Conservation (phyloP, 2,329 filamentous ascomycete genomes). For the Didymella pinodella region DNA sequence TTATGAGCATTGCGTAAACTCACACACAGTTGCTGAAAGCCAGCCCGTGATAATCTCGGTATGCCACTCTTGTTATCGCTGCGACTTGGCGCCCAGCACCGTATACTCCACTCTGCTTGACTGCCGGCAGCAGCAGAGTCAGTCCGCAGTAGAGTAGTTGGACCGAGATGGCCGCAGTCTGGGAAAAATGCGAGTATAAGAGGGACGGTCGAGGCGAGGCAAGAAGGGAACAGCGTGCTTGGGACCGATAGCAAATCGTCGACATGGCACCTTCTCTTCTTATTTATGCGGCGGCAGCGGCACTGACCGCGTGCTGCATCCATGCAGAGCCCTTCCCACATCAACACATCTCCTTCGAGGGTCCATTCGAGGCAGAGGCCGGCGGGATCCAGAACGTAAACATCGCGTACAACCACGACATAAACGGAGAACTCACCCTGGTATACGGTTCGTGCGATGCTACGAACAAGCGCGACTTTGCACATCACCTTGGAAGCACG, state of each 20-base stretch:
- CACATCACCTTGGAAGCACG: conserved; percentile 31
- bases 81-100: conserved; percentile 7
- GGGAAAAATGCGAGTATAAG: neutral
- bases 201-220: neutral
- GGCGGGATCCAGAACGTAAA: conserved; percentile 30
- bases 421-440: conserved; percentile 34
- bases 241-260: neutral
- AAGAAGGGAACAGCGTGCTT: too few species aligned
- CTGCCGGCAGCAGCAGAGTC: conserved; percentile 1
- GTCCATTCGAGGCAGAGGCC: conserved; percentile 10
- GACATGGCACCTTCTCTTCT: conserved; percentile 6
- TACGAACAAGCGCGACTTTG: neutral
- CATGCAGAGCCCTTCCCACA: conserved; percentile 3
- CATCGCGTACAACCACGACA: conserved; percentile 25
- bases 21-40: neutral
- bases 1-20: conserved; percentile 4
- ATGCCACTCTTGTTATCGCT: conserved; percentile 15
- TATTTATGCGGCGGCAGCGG: neutral
- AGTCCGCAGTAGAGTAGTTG: neutral
- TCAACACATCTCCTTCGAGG: conserved; percentile 3
- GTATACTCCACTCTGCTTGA: conserved; percentile 9
- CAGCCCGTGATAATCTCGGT: neutral
- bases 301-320: neutral
- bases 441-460: conserved; percentile 32
- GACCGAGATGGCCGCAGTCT: conserved; percentile 1